phyloP scores from a whole-genome alignment of 2,329 filamentous ascomycete species.

The Aotearoamyces nothofagi region DNA sequence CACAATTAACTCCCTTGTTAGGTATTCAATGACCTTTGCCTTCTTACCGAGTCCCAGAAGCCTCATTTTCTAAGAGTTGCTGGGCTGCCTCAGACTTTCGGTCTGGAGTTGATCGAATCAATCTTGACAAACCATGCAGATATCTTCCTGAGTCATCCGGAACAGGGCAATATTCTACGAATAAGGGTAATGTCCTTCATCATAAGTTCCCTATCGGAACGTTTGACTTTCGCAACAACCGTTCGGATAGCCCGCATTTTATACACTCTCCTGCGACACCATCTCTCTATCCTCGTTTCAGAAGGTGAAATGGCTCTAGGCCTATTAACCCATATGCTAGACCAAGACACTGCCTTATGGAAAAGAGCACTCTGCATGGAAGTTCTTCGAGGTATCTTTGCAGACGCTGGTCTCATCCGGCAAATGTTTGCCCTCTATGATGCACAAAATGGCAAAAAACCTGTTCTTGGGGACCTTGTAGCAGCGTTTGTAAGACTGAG shows the following conservation, averaged over 20 bases:
- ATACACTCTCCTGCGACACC: constrained; percentile 64
- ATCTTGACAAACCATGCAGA: constrained; percentile 73
- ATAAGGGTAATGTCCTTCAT: constrained; percentile 70
- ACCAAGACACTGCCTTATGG: constrained; percentile 75
- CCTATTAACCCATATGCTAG: constrained; percentile 70
- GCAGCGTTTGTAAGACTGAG: constrained; percentile 84
- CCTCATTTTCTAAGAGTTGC: constrained; percentile 72
- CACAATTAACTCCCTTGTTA: constrained; percentile 19
- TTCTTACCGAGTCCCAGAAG: constrained; percentile 71
- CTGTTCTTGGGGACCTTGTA: constrained; percentile 68
- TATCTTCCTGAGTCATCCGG: constrained; percentile 63
- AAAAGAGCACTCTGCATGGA: constrained; percentile 86
- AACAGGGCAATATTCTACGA: constrained; percentile 68
- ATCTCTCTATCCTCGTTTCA: constrained; percentile 56
- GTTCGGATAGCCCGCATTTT: constrained; percentile 72
- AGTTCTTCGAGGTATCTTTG: constrained; percentile 72
- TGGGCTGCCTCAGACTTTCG: constrained; percentile 65
- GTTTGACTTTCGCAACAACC: constrained; percentile 65
- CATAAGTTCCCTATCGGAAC: constrained; percentile 62
- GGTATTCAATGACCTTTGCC: constrained; percentile 81
- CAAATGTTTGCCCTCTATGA: constrained; percentile 75
- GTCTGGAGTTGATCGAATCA: constrained; percentile 83
- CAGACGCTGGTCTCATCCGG: constrained; percentile 63
- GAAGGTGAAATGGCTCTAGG: constrained; percentile 77
- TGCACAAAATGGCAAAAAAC: constrained; percentile 51